Evolutionary conservation across 2,329 filamentous ascomycete genomes (phyloP), one percentile per base, ranked within the genome.

Genomic region (Hymenoscyphus infarciens): DNA sequence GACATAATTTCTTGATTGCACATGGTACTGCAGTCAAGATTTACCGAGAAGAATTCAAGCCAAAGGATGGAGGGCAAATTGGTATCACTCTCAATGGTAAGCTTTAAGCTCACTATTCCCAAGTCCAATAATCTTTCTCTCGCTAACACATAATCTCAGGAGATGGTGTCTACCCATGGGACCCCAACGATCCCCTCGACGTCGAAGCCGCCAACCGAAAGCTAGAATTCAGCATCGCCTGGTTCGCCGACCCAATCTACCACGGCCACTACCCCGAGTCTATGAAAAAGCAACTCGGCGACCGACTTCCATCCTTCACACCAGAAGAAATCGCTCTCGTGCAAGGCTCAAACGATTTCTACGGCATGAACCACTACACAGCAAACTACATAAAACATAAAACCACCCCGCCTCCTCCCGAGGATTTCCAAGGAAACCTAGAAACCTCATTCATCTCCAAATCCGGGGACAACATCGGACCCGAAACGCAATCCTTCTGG

Each of bases 361-460:
- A 96, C 76, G 92, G 91, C 75, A 94, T 94, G 90, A 96, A 96
- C 81, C 89, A 92, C 81, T 96, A 96, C 81, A 93, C 90, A 58
- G 89, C 91, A 73, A 91, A 95, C 81, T 96, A 90, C 78, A 87
- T 96, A 78, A 87, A 87, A 75, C 87, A 93, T 77, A 85, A 86
- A 72, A 81, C 83, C 7, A 83, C 82, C 6, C 78, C 82, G 56
- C 78, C 90, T 0, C 81, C 83, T 1, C 78, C 79, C 3, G 82
- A 89, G 58, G 91, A 96, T 77, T 86, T 86, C 75, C 78, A 85
- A 13, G 92, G 92, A 60, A 89, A 96, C 75, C 78, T 96, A 39
- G 89, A 95, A 70, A 82, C 86, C 1, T 81, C 88, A 49, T 85
- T 89, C 68, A 81, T 86, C 73, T 88, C 87, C 80, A 91, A 92